Conservation (phyloP, 768 basidiomycete species). For the Suillus tomentosus region DNA sequence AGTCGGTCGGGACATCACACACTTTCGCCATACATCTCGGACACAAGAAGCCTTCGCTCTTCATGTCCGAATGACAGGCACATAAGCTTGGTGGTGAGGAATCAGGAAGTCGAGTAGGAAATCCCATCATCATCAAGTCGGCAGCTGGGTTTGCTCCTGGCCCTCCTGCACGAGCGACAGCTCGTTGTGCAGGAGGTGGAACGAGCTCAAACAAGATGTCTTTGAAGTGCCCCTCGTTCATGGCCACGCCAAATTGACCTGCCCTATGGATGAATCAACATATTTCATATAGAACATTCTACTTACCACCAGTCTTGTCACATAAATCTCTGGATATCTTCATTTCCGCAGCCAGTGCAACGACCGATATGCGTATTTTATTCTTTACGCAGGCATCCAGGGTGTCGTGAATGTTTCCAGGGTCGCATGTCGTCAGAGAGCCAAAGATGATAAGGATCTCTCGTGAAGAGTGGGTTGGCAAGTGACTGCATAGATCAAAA, state of each 20-base stretch:
- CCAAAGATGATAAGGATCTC: conserved; percentile 95
- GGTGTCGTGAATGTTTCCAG: conserved; percentile 94
- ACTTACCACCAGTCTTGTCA: conserved; percentile 85
- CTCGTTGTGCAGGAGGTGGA: conserved; percentile 86
- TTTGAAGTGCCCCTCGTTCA: conserved; percentile 97
- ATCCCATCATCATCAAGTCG: conserved; percentile 99
- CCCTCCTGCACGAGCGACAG: conserved; percentile 48
- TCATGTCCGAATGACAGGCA: conserved; percentile 91
- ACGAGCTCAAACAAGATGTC: conserved; percentile 95
- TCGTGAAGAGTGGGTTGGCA: conserved; percentile 96
- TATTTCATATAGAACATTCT: conserved; percentile 8
- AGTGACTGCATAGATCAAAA: conserved; percentile 59
- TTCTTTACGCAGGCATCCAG: conserved; percentile 81
- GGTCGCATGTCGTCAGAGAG: conserved; percentile 94
- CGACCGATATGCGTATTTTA: conserved; percentile 89
- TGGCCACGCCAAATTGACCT: conserved; percentile 94
- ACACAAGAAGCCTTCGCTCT: conserved; percentile 92
- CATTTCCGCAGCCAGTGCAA: conserved; percentile 97
- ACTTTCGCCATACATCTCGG: conserved; percentile 91
- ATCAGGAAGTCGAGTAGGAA: conserved; percentile 89
- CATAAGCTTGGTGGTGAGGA: conserved; percentile 83
- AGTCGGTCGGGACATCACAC: conserved; percentile 98
- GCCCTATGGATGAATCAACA: conserved; percentile 16
- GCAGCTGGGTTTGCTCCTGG: conserved; percentile 62
- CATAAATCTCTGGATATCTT: conserved; percentile 93